A percentile compares a stretch with the other conserved stretches of the same genome.
Conservation (phyloP, 495 filamentous ascomycete species). For the Podospora anserina region DNA sequence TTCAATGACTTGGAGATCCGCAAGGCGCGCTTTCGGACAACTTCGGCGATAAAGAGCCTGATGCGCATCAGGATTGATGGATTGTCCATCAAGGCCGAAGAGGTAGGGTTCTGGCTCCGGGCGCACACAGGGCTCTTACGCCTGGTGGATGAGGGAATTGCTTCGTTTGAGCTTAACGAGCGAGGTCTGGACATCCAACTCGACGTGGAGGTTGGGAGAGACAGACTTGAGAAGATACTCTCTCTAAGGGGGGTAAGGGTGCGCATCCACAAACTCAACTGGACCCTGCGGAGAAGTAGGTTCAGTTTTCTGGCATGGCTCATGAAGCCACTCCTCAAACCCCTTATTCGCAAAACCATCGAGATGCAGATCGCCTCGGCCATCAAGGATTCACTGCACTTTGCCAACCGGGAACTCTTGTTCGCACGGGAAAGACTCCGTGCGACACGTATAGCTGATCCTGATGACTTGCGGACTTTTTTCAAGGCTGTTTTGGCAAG, state of each 20-base stretch:
- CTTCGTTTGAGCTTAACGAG: constrained; percentile 77
- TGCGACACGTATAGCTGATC: constrained; percentile 77
- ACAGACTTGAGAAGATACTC: constrained; percentile 73
- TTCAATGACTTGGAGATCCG: constrained; percentile 82
- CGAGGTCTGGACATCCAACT: constrained; percentile 82
- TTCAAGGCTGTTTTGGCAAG: constrained; percentile 75
- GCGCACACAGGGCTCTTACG: constrained; percentile 65
- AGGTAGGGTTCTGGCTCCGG: constrained; percentile 73
- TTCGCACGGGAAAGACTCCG: constrained; percentile 83
- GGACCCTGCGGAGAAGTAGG: constrained; percentile 67
- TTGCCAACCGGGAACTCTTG: constrained; percentile 77
- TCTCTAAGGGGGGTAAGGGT: constrained; percentile 72
- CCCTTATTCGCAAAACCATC: constrained; percentile 71
- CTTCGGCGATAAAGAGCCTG: constrained; percentile 61
- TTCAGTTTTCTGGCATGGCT: constrained; percentile 77
- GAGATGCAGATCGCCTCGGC: constrained; percentile 72
- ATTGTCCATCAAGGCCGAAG: constrained; percentile 74
- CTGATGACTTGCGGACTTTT: constrained; percentile 75
- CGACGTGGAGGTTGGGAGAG: constrained; percentile 73
- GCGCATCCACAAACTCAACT: constrained; percentile 81
- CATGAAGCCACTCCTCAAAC: constrained; percentile 78
- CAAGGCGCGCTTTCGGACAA: constrained; percentile 71
- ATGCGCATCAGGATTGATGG: constrained; percentile 76
- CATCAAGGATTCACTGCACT: constrained; percentile 65
- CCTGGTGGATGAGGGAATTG: constrained; percentile 77